phyloP scores from a whole-genome alignment of 805 yeast species.

The Cyberlindnera xylosilytica region DNA sequence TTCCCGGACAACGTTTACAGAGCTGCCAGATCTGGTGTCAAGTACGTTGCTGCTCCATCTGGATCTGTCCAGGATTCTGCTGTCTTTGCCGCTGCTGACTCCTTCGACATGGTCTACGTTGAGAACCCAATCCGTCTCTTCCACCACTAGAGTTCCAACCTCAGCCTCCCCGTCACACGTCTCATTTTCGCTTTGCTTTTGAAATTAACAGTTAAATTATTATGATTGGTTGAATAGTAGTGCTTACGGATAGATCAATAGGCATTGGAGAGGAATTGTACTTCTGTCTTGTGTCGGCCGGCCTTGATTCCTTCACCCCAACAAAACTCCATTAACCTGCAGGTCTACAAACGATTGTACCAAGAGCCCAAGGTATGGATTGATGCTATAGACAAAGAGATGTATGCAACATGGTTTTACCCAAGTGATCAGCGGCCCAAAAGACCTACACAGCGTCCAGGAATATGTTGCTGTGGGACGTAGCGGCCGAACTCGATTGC shows the following conservation, averaged over 20 bases:
- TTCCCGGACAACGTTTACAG: conserved; percentile 99
- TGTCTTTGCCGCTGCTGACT: conserved; percentile 93
- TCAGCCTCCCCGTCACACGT: too few species aligned
- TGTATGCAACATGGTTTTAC: conserved; percentile 99
- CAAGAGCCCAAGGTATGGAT: too few species aligned
- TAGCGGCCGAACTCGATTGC: conserved; percentile 35
- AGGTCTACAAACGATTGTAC: too few species aligned
- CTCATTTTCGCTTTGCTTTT: neutral
- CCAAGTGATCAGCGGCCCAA: conserved; percentile 93
- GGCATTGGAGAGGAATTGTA: too few species aligned
- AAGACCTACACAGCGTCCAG: conserved; percentile 97
- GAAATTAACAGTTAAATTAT: conserved; percentile 8
- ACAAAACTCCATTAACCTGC: too few species aligned
- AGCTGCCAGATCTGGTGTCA: conserved; percentile 95
- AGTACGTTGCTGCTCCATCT: conserved; percentile 92
- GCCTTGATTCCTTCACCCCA: too few species aligned
- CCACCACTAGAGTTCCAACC: conserved; percentile 77
- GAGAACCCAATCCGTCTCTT: conserved; percentile 96
- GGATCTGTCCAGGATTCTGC: conserved; percentile 98
- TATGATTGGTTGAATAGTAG: too few species aligned
- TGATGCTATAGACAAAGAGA: conserved; percentile 24
- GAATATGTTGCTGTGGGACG: conserved; percentile 89
- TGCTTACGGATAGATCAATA: too few species aligned
- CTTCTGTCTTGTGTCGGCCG: too few species aligned
- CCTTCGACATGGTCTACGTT: conserved; percentile 84